Conservation (phyloP, 768 basidiomycete genomes). For the Megacollybia marginata region DNA sequence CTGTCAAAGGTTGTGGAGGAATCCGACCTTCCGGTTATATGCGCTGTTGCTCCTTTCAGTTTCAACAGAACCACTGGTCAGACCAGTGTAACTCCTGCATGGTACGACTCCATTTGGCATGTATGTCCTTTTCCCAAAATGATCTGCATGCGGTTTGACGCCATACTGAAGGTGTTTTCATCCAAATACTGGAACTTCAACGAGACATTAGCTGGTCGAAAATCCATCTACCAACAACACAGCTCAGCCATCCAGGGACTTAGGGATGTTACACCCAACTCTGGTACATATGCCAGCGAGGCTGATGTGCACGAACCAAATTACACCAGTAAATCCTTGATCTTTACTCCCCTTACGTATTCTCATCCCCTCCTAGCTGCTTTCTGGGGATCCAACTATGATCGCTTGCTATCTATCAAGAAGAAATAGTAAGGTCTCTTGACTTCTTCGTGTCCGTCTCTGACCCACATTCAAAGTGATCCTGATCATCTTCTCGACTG, state of each 20-base stretch:
- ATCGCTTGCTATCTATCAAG: no score
- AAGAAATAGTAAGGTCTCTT: no score
- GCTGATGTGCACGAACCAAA: no score
- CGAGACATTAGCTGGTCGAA: slow-evolving; percentile 7
- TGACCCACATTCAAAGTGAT: no score
- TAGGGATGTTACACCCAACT: slow-evolving; percentile 5
- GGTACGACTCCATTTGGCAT: slow-evolving; percentile 7
- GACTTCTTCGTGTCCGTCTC: no score
- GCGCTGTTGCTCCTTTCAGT: slow-evolving; percentile 1
- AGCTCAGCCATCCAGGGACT: slow-evolving; percentile 4
- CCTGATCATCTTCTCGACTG: no score
- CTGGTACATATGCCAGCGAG: slow-evolving; percentile 15
- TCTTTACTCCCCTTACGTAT: no score
- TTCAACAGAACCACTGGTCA: background rate
- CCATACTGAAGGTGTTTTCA: background rate
- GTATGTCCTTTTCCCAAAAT: background rate
- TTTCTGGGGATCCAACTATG: no score
- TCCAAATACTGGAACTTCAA: slow-evolving; percentile 5
- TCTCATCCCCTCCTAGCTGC: no score
- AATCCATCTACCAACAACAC: slow-evolving; percentile 2
- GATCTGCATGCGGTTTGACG: background rate
- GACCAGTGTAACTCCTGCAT: slow-evolving; percentile 1
- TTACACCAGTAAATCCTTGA: no score
- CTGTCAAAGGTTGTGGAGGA: slow-evolving; percentile 1
- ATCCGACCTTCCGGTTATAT: slow-evolving; percentile 2